Evolutionary conservation across 1,284 basidiomycete genomes (phyloP).

Genomic region (Erythrobasidium hasegawianum): DNA sequence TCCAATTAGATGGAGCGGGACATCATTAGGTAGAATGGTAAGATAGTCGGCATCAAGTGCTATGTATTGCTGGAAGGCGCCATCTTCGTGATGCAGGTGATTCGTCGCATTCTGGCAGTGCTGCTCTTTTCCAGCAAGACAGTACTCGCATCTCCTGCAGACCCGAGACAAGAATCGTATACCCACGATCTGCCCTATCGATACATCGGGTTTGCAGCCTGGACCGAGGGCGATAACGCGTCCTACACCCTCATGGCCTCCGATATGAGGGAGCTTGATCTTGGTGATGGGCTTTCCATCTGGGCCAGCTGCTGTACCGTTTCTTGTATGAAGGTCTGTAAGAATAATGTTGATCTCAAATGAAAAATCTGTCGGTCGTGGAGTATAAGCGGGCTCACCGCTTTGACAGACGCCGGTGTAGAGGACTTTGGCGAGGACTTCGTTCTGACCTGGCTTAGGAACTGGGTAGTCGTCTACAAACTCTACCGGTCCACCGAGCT

Average conservation of each 20-base stretch:
- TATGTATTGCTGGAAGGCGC: slow-evolving; percentile 28
- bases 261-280: slow-evolving; percentile 16
- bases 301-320: slow-evolving; percentile 4
- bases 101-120: slow-evolving; percentile 28
- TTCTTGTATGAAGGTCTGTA: slow-evolving; percentile 14
- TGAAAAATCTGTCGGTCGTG: too few relatives aligned
- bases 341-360: too few relatives aligned
- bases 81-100: neutral
- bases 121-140: slow-evolving; percentile 30
- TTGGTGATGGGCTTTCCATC: slow-evolving; percentile 13
- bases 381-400: neutral
- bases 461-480: slow-evolving; percentile 28
- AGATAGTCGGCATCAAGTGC: slow-evolving; percentile 1
- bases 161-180: slow-evolving; percentile 29
- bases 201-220: slow-evolving; percentile 18
- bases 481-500: slow-evolving; percentile 17
- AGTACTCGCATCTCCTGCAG: slow-evolving; percentile 35
- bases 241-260: slow-evolving; percentile 37
- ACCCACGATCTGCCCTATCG: slow-evolving; percentile 33
- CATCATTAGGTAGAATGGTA: slow-evolving; percentile 34
- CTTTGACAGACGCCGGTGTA: slow-evolving; percentile 17
- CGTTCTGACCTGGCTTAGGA: slow-evolving; percentile 21
- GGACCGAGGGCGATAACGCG: slow-evolving; percentile 21
- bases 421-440: slow-evolving; percentile 27
- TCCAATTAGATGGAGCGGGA: slow-evolving; percentile 36